Conservation (phyloP, 2,329 filamentous ascomycete genomes). For the Phyllosticta citrichinensis region DNA sequence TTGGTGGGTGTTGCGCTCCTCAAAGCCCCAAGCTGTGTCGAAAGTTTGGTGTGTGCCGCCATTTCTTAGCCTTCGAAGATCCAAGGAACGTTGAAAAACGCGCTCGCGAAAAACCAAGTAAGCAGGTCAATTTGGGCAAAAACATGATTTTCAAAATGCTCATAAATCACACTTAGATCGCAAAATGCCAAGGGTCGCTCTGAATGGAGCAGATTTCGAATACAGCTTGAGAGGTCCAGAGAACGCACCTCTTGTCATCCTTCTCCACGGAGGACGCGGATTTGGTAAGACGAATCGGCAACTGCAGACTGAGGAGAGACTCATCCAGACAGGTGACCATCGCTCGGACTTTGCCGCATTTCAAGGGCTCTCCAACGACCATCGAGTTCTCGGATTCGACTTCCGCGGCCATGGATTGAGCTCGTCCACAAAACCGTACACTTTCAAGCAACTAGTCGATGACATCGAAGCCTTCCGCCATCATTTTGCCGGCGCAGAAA, state of each 20-base stretch:
- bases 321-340: constrained; percentile 21
- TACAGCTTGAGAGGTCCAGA: constrained; percentile 23
- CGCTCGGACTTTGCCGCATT: constrained; percentile 26
- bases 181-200: background rate
- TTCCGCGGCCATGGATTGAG: constrained; percentile 29
- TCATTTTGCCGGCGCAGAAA: constrained; percentile 19
- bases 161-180: background rate
- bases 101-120: background rate
- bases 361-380: constrained; percentile 18
- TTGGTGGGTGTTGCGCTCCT: background rate
- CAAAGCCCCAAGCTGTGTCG: background rate
- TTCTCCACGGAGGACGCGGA: constrained; percentile 29
- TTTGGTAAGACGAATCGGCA: constrained; percentile 18
- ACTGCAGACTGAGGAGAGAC: background rate
- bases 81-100: background rate
- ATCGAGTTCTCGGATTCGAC: constrained; percentile 29
- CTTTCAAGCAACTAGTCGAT: constrained; percentile 25
- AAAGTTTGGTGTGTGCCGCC: too few relatives aligned
- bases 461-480: constrained; percentile 24
- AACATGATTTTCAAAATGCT: background rate
- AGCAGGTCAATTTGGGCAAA: background rate
- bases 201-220: constrained; percentile 25
- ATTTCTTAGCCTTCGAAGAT: too few relatives aligned
- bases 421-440: constrained; percentile 22
- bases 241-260: constrained; percentile 26